Evolutionary conservation across 768 basidiomycete genomes (phyloP).

Genomic region (Tulasnella calospora): DNA sequence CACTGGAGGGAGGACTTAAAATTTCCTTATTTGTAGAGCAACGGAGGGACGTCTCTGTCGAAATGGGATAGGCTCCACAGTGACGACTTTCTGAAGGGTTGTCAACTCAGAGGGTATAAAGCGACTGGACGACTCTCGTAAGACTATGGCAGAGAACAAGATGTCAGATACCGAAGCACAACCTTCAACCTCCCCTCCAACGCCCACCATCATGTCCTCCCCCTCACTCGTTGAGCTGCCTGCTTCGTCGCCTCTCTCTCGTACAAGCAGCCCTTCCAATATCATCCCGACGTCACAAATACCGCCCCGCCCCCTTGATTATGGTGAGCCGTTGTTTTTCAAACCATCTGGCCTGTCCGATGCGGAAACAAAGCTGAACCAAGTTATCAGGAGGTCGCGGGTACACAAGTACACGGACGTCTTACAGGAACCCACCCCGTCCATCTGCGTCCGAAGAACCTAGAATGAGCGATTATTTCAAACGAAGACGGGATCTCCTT

Average conservation of each 20-base stretch:
- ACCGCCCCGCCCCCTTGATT: background rate
- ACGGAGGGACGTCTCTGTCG: background rate
- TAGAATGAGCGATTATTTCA: background rate
- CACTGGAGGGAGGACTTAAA: background rate
- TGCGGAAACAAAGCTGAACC: background rate
- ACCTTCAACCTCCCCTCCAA: background rate
- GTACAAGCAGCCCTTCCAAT: background rate
- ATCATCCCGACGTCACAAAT: background rate
- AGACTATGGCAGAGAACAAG: background rate
- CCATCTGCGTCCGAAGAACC: background rate
- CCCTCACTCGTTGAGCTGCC: constrained; percentile 1
- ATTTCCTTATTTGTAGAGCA: background rate
- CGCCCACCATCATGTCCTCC: background rate
- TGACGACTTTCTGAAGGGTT: background rate
- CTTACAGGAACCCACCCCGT: background rate
- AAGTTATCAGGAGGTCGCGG: background rate
- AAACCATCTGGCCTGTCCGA: too few species aligned
- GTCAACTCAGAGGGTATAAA: background rate
- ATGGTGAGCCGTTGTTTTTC: background rate
- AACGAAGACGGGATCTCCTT: constrained; percentile 3
- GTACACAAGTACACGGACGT: background rate
- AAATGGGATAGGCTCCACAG: background rate
- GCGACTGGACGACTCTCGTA: background rate
- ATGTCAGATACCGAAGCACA: background rate
- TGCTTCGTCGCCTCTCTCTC: background rate